Evolutionary conservation across 176 grass and related monocot genomes (phyloP), one percentile per base, ranked within the genome.

Genomic region (Puccinellia tenuiflora): DNA sequence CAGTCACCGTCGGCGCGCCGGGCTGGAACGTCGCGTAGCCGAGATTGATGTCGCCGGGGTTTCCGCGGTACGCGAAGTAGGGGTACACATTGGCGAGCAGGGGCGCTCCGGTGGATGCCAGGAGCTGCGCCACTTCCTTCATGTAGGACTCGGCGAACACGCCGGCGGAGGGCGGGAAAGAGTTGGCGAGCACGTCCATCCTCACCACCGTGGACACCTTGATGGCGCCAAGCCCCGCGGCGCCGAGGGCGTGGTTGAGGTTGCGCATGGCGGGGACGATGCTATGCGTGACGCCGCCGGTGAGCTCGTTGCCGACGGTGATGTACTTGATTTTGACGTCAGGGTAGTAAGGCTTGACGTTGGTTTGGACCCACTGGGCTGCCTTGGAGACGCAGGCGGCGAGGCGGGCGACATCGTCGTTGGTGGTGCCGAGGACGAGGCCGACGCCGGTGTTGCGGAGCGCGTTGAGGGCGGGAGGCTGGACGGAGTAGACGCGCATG

Each of bases 281-380:
- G 68, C 6, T 8, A 31, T 85, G 67, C 2, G 83, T 34, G 1
- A 62, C 45, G 12, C 73, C 76, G 22, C 86, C 93, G 2, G 86
- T 84, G 15, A 92, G 66, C 87, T 95, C 85, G 76, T 92, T 92
- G 21, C 90, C 90, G 43, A 92, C 79, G 59, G 37, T 73, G 40
- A 96, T 51, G 84, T 97, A 97, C 3, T 79, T 71, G 82, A 94
- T 91, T 16, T 80, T 81, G 22, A 92, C 90, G 6, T 20, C 20
- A 0, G 90, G 68, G 40, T 72, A 72, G 74, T 88, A 85, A 15
- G 90, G 83, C 29, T 17, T 12, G 24, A 91, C 50, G 47, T 91
- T 88, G 51, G 29, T 67, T 63, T 62, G 62, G 3, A 91, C 78
- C 90, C 90, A 91, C 0, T 53, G 24, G 1, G 61, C 66, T 0